Base-by-base conservation (phyloP, 208 protist species). In the Leishmania gerbilli region DNA sequence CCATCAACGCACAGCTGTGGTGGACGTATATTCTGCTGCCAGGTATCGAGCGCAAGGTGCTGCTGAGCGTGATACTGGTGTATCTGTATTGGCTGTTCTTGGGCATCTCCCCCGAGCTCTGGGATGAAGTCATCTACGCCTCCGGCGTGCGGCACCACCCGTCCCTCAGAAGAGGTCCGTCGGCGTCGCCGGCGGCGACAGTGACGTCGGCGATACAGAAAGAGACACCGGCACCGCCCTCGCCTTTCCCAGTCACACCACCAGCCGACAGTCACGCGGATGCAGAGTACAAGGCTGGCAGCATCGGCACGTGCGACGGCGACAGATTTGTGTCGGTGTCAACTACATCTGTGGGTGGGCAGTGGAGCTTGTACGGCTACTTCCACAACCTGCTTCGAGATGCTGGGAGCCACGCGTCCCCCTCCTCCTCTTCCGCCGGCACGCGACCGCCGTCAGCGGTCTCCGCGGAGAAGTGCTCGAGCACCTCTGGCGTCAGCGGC, bases 31-130 rank as follows among this genome's bases (percentile, higher is more conserved):
- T 82, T 2, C 9, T 85, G 1, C 71, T 71, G 13, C 82, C 80
- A n/a, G 79, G 76, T 0, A 31, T 88, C 37, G 69, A 69, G 47
- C 71, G 51, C 51, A 27, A 71, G 40, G 77, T 80, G 0, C 37
- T 82, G 55, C 60, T 83, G 37, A 67, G 27, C 24, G 82, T 82
- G 27, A 68, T 56, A 21, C 49, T 89, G 1, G 68, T 86, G 42
- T 89, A 89, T 56, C 49, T 89, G 19, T 89, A 89, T 74, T 89
- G 86, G 86, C 34, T 82, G 19, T 81, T 84, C 72, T 68, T 89
- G 19, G 79, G 65, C 79, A 82, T 87, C 37, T 83, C 80, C 11
- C 71, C 71, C 15, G 76, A 81, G 49, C 64, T 88, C 24, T 83
- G 79, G 77, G 76, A 83, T 60, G 84, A 84, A 40, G 72, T 85